Conservation (phyloP, 345 rosid genomes). For the Populus tremula region DNA sequence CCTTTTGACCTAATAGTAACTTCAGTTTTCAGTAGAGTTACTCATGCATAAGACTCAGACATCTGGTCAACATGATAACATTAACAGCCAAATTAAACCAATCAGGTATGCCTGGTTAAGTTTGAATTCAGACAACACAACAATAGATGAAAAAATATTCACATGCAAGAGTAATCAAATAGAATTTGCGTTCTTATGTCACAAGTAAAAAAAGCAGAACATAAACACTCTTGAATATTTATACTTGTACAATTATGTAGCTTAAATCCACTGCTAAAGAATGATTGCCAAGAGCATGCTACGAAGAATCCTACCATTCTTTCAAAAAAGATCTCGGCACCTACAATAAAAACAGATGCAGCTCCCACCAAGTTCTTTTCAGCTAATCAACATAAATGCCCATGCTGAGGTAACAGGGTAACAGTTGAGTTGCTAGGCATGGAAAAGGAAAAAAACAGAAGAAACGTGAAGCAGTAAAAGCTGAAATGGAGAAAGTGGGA, state of each 20-base stretch:
- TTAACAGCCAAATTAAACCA: background rate
- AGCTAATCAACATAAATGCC: background rate
- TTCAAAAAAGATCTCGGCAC: background rate
- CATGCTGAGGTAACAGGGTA: background rate
- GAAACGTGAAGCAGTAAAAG: background rate
- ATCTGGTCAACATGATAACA: background rate
- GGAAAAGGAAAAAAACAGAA: background rate
- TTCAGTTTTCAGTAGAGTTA: background rate
- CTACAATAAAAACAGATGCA: background rate
- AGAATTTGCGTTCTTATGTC: too few relatives aligned
- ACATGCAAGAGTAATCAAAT: background rate
- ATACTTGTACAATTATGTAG: background rate
- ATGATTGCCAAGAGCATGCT: background rate
- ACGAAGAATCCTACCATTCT: background rate
- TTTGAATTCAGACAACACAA: background rate
- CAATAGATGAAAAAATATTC: background rate
- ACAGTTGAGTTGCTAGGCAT: background rate
- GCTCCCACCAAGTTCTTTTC: background rate
- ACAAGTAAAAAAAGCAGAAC: background rate
- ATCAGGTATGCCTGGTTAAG: background rate
- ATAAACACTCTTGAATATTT: background rate
- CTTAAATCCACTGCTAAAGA: background rate
- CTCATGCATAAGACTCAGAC: background rate
- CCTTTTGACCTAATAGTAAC: background rate
- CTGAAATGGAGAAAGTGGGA: background rate